Percentiles rank a stretch among this genome's conserved stretches.
Evolutionary conservation across 2,329 filamentous ascomycete species (phyloP).

Genomic region (Aureobasidium leucospermi): DNA sequence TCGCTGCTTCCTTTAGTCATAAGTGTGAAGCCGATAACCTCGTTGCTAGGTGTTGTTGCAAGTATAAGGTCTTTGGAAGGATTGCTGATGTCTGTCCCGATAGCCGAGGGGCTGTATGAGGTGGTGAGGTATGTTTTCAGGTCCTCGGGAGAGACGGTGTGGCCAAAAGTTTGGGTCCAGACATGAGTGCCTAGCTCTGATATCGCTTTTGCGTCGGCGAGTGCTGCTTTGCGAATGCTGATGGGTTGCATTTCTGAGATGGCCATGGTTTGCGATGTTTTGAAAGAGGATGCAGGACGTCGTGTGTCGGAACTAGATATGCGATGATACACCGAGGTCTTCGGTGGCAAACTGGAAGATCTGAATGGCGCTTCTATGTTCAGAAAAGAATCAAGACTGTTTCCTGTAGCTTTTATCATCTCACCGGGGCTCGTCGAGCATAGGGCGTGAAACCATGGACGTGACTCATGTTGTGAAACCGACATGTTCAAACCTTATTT

Average conservation of each 20-base stretch:
- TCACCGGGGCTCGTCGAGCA: too few species aligned
- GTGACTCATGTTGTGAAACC: too few species aligned
- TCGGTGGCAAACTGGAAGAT: too few species aligned
- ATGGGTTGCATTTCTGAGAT: background rate
- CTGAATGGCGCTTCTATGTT: too few species aligned
- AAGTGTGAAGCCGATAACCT: conserved; percentile 36
- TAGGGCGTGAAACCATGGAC: too few species aligned
- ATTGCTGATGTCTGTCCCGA: conserved; percentile 17
- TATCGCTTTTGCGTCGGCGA: conserved; percentile 27
- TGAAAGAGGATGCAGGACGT: too few species aligned
- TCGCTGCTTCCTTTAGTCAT: conserved; percentile 34
- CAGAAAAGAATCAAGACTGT: too few species aligned
- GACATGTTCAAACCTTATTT: too few species aligned
- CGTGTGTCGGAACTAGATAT: too few species aligned
- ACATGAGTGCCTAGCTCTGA: conserved; percentile 20
- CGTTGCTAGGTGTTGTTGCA: conserved; percentile 20
- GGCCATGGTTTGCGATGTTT: too few species aligned
- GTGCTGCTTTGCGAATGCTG: conserved; percentile 22
- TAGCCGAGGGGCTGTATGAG: conserved; percentile 28
- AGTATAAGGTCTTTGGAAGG: conserved; percentile 19
- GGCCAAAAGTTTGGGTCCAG: conserved; percentile 36
- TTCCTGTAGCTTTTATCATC: too few species aligned
- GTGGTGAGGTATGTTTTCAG: conserved; percentile 33
- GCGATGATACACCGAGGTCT: too few species aligned
- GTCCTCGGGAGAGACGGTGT: conserved; percentile 34